Percentiles rank a stretch among this genome's conserved stretches.
Evolutionary conservation across 2,329 filamentous ascomycete species (phyloP).

Genomic region (Hymenoscyphus fraxineus): DNA sequence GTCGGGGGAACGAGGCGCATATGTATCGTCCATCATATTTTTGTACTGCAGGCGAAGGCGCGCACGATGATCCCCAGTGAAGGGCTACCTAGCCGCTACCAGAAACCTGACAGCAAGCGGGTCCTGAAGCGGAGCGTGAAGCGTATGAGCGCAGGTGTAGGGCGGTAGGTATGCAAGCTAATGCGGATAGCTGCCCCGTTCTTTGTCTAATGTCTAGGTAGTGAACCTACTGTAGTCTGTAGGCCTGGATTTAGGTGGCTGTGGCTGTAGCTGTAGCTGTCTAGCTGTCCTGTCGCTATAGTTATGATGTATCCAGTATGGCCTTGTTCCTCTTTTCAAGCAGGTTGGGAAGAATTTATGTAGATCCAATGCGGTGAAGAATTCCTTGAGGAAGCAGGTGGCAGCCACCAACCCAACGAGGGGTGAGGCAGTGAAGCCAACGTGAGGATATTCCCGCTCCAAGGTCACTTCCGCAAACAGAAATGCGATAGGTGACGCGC

Average conservation of each 20-base stretch:
- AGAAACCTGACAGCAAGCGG: neutral
- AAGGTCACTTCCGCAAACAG: neutral
- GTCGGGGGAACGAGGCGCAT: slow-evolving; percentile 36
- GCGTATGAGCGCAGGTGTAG: too few relatives aligned
- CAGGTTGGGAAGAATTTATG: neutral
- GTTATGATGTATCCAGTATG: too few relatives aligned
- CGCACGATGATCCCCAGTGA: neutral
- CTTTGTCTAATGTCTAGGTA: neutral
- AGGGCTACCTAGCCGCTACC: too few relatives aligned
- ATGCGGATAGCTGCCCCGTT: slow-evolving; percentile 16
- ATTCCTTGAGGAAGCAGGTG: neutral
- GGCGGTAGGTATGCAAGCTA: slow-evolving; percentile 30
- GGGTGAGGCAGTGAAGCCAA: neutral
- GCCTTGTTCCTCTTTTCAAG: neutral
- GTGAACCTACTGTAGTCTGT: too few relatives aligned
- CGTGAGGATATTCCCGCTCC: neutral
- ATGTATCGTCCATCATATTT: slow-evolving; percentile 30
- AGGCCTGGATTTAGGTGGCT: too few relatives aligned
- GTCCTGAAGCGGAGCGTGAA: slow-evolving; percentile 1
- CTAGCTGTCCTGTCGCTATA: too few relatives aligned
- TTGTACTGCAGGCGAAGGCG: slow-evolving; percentile 8
- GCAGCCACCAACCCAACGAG: neutral
- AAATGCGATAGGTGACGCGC: neutral
- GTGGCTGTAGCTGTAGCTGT: too few relatives aligned
- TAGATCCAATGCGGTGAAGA: neutral